These are phyloP conservation scores for Boletus pseudopeckii DNA, from an alignment of 768 basidiomycete genomes.

Conservation along the genomic window DNA sequence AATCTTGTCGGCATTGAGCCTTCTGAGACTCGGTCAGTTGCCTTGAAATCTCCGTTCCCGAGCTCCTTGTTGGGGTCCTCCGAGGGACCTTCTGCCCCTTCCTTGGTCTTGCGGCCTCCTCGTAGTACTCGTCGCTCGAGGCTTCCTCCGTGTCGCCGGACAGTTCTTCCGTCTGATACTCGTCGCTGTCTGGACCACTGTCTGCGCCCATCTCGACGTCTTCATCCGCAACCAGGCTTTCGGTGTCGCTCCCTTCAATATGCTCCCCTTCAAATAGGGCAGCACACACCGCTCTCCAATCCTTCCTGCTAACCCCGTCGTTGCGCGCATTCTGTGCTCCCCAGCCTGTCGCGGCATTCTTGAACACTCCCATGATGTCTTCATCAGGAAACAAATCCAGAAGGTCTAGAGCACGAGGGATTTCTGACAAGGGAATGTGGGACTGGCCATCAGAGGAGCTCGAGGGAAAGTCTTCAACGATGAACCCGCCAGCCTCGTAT, in stretches of 20 bases:
- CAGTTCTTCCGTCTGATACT: slow-evolving; percentile 24
- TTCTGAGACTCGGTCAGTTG: slow-evolving; percentile 52
- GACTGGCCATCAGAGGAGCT: slow-evolving; percentile 5
- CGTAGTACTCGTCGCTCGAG: slow-evolving; percentile 33
- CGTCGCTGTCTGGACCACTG: slow-evolving; percentile 32
- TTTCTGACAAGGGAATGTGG: slow-evolving; percentile 50
- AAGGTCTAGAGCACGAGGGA: slow-evolving; percentile 59
- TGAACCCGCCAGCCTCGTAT: slow-evolving; percentile 31
- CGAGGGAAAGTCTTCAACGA: slow-evolving; percentile 23
- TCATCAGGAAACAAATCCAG: slow-evolving; percentile 72
- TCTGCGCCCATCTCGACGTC: slow-evolving; percentile 20
- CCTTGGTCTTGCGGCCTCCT: slow-evolving; percentile 14
- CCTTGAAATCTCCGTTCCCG: not conserved
- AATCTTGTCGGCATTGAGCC: slow-evolving; percentile 53
- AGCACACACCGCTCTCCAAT: slow-evolving; percentile 80
- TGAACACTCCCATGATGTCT: slow-evolving; percentile 67
- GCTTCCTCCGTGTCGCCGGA: slow-evolving; percentile 24
- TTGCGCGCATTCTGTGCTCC: slow-evolving; percentile 31
- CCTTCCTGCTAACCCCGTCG: slow-evolving; percentile 53
- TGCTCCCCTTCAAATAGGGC: slow-evolving; percentile 55
- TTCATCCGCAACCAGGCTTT: slow-evolving; percentile 9
- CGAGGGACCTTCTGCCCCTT: slow-evolving; percentile 5
- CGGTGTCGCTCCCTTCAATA: slow-evolving; percentile 22
- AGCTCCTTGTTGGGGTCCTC: slow-evolving; percentile 1
- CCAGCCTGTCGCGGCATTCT: slow-evolving; percentile 77